These are phyloP conservation scores for Penicillium cataractarum DNA, from an alignment of 495 filamentous ascomycete genomes.

Conservation along the genomic window DNA sequence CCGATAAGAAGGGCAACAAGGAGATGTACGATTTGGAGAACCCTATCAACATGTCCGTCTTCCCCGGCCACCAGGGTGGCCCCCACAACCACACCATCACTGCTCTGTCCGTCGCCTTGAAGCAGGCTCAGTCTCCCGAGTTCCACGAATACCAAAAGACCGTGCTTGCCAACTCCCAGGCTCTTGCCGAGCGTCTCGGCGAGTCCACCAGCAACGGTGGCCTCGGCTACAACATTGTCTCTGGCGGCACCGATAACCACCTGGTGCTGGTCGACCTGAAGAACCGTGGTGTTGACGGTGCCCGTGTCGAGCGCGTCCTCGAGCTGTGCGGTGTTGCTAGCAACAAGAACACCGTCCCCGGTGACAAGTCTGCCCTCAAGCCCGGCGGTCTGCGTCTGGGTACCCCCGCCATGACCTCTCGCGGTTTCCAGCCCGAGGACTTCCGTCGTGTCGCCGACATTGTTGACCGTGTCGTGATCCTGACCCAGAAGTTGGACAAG, in stretches of 20 bases:
- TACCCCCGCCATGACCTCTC: conserved; percentile 95
- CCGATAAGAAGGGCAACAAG: conserved; percentile 83
- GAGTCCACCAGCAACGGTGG: conserved; percentile 72
- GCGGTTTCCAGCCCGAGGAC: conserved; percentile 85
- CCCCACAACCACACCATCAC: conserved; percentile 99
- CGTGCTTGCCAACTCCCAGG: conserved; percentile 84
- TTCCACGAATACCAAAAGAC: conserved; percentile 88
- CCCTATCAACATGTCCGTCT: conserved; percentile 94
- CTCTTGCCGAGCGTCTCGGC: conserved; percentile 76
- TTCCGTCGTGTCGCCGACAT: conserved; percentile 90
- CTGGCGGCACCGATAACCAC: conserved; percentile 96
- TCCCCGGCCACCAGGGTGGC: conserved; percentile 98
- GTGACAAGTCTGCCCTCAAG: conserved; percentile 89
- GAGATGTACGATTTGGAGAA: conserved; percentile 89
- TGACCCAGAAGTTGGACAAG: conserved; percentile 84
- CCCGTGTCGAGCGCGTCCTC: conserved; percentile 89
- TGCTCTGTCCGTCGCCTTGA: conserved; percentile 87
- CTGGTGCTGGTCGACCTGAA: conserved; percentile 95
- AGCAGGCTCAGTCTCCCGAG: conserved; percentile 87
- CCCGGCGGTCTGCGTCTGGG: conserved; percentile 92
- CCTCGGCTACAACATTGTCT: conserved; percentile 88
- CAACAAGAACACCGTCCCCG: conserved; percentile 99
- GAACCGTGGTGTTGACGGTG: conserved; percentile 85
- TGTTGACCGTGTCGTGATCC: conserved; percentile 86
- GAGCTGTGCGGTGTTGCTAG: conserved; percentile 93